A percentile compares a stretch with the other conserved stretches of the same genome.
phyloP scores from a whole-genome alignment of 2,329 filamentous ascomycete species.

The Pochonia chlamydosporia region DNA sequence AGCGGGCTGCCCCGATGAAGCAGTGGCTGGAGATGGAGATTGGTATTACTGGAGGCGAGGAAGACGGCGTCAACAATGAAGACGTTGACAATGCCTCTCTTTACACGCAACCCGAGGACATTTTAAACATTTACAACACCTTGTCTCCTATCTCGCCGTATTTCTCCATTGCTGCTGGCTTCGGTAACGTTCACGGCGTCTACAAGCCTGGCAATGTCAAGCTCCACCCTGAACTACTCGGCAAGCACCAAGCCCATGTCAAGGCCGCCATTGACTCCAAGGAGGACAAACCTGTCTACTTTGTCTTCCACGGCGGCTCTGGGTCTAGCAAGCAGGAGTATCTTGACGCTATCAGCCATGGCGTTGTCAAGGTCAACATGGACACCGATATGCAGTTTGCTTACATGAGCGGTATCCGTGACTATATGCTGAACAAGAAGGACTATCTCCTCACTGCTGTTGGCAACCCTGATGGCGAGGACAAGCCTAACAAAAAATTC shows the following conservation, averaged over 20 bases:
- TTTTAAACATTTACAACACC: constrained; percentile 83
- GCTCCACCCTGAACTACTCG: constrained; percentile 90
- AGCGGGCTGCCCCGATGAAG: constrained; percentile 93
- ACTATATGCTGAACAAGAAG: constrained; percentile 92
- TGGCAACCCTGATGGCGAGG: constrained; percentile 89
- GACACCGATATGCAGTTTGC: constrained; percentile 97
- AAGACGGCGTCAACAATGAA: constrained; percentile 98
- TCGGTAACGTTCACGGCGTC: constrained; percentile 98
- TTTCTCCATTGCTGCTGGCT: constrained; percentile 97
- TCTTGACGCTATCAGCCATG: constrained; percentile 79
- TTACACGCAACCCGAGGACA: constrained; percentile 97
- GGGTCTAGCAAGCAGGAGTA: constrained; percentile 90
- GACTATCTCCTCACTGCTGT: constrained; percentile 84
- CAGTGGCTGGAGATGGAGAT: constrained; percentile 98
- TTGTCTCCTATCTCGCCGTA: constrained; percentile 83
- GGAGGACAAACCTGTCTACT: constrained; percentile 90
- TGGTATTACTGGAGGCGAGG: constrained; percentile 88
- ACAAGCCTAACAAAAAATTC: constrained; percentile 99
- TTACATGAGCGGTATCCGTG: constrained; percentile 86
- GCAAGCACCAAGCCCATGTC: constrained; percentile 93
- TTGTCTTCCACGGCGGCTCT: constrained; percentile 98
- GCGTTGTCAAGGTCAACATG: constrained; percentile 99
- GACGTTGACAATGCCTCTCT: constrained; percentile 93
- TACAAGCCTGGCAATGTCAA: constrained; percentile 98
- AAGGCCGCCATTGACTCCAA: constrained; percentile 67